A percentile compares a stretch with the other conserved stretches of the same genome.
Evolutionary conservation across 2,329 filamentous ascomycete species (phyloP).

Genomic region (Penicillium psychrosexuale): DNA sequence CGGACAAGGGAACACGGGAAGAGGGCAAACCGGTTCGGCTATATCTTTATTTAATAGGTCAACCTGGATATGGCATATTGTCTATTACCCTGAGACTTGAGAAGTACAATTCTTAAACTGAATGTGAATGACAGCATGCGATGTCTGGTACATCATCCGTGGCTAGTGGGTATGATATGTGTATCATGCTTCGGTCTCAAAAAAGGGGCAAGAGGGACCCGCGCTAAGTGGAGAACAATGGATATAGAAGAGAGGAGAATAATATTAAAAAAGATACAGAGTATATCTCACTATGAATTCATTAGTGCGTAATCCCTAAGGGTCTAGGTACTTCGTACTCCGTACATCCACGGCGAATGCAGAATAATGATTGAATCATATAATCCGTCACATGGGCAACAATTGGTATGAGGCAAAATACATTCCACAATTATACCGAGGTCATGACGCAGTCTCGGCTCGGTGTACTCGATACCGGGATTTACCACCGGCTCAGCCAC

Average conservation of each 20-base stretch:
- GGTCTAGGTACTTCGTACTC: no score
- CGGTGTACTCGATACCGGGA: slow-evolving; percentile 1
- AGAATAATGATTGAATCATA: not conserved
- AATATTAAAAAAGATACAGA: not conserved
- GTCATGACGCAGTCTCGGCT: slow-evolving; percentile 3
- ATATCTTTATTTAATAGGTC: not conserved
- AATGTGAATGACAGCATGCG: not conserved
- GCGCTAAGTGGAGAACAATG: not conserved
- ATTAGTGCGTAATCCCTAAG: slow-evolving; percentile 4
- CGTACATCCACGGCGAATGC: not conserved
- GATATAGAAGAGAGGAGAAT: not conserved
- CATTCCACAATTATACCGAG: slow-evolving; percentile 1
- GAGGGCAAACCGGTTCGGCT: not conserved
- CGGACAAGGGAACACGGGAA: not conserved
- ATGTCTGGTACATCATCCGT: not conserved
- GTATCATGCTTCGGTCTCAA: slow-evolving; percentile 9
- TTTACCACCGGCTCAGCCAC: not conserved
- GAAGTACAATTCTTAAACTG: not conserved
- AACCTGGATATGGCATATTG: not conserved
- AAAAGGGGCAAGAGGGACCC: slow-evolving; percentile 13
- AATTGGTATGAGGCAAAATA: not conserved
- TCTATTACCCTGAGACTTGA: slow-evolving; percentile 5
- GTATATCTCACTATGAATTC: not conserved
- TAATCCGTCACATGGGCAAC: not conserved
- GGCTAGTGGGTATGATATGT: not conserved